Base-by-base conservation (phyloP, 1,284 basidiomycete species). In the Ustilago shanxiensis region DNA sequence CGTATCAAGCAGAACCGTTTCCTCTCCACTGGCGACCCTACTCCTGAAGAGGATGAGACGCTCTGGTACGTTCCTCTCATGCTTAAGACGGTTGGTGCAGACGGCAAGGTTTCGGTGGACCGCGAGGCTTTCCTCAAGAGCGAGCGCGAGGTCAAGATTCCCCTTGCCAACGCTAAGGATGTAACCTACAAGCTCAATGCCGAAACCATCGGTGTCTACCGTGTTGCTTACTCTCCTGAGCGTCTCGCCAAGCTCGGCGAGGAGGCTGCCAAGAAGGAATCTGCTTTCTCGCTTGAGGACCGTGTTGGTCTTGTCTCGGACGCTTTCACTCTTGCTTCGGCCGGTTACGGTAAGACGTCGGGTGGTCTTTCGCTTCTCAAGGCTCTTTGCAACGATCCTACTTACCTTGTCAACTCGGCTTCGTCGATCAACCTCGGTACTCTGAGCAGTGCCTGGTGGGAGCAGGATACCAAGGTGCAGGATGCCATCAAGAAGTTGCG, bases 61-160 rank as follows among this genome's bases (percentile, higher is more conserved):
- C 89, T 95, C 72, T 98, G 96, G 95, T 91, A 84, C 60, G 86
- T 98, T 44, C 96, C 96, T 13, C 88, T 98, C 70, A 90, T 90
- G 82, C 87, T 98, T 72, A 88, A 93, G 79, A 92, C 92, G 3
- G 87, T 91, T 44, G 89, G 89, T 63, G 86, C 84, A 9, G 85
- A 88, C 67, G 93, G 93, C 49, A 90, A 91, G 77, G 82, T 89
- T 3, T 86, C 86, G 13, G 86, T 93, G 63, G 90, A 96, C 87
- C 90, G 89, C 77, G 88, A 89, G 47, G 88, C 90, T 16, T 87
- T 96, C 51, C 89, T 98, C 53, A 88, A 89, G 72, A 89, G 90
- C 72, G 67, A 78, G 69, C 91, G 94, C 59, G 91, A 94, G 86
- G 89, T 89, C 55, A 89, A 88, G 41, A 90, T 94, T 79, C 87